Base-by-base conservation (phyloP, 2,329 filamentous ascomycete species). In the Trichoderma simmonsii region DNA sequence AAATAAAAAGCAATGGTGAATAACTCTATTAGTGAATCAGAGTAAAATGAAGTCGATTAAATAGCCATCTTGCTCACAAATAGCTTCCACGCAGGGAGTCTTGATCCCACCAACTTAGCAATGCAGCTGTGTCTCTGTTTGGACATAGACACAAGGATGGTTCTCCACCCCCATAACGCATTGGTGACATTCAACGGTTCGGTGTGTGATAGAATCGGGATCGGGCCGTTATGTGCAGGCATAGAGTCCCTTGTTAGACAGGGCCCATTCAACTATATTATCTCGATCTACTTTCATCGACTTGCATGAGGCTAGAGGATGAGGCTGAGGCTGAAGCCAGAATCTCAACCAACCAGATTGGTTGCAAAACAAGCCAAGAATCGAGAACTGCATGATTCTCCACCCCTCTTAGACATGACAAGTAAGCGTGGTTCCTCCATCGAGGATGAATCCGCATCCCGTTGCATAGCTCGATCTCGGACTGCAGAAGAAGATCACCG, bases 401-500 rank as follows among this genome's bases (percentile, higher is more conserved):
- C 24, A 24, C 54, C 11, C 28, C 36, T 12, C 32, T 57, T 61
- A 69, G 18, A n/a, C 66, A 51, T 69, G 66, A 6, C 66, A 69
- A 28, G 66, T 69, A 65, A 71, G 69, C 60, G 34, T 71, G n/a
- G 69, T 73, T 21, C 68, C 74, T 21, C 73, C 73, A 43, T 72
- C 69, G 18, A 71, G 34, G 24, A 73, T 68, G 21, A 74, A 61
- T 28, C 63, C 61, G 28, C 26, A 56, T 36, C 71, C 73, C 26
- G 63, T 71, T 21, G 62, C 51, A 26, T 64, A 74, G 54, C 73
- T 74, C 14, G 73, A 71, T 36, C 63, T 74, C n/a, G 73, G 63
- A 54, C 73, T 74, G 18, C 67, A 69, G 28, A 95, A 85, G 79
- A 94, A 94, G 28, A 89, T 79, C 51, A 90, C 91, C 67, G 92